Evolutionary conservation across 2,329 filamentous ascomycete species (phyloP).

Genomic region (Erysiphe pulchra): DNA sequence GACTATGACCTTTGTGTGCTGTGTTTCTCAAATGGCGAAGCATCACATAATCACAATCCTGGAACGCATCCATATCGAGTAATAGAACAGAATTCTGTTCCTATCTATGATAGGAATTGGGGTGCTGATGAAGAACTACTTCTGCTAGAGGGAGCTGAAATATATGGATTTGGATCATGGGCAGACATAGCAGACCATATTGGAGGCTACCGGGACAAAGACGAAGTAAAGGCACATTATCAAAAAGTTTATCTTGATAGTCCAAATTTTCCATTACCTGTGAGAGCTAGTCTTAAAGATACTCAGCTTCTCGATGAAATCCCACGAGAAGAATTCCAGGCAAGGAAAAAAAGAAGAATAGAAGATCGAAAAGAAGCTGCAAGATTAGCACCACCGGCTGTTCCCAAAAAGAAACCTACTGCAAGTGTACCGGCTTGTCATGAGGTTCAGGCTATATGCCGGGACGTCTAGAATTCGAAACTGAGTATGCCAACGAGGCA

Average conservation of each 20-base stretch:
- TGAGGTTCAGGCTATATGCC: conserved; percentile 97
- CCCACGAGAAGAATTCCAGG: conserved; percentile 77
- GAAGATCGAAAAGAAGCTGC: conserved; percentile 73
- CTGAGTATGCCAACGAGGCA: conserved; percentile 89
- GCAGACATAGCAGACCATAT: conserved; percentile 96
- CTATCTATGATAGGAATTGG: conserved; percentile 87
- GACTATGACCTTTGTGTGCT: conserved; percentile 95
- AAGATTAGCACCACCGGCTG: conserved; percentile 58
- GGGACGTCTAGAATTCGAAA: conserved; percentile 88
- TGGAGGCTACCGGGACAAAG: conserved; percentile 77
- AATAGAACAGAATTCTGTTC: conserved; percentile 95
- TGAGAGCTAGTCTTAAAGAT: conserved; percentile 62
- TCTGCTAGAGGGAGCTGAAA: conserved; percentile 78
- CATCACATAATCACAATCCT: conserved; percentile 65
- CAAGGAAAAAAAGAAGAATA: conserved; percentile 76
- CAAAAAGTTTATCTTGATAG: conserved; percentile 69
- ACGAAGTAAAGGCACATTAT: conserved; percentile 91
- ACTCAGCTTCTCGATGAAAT: conserved; percentile 54
- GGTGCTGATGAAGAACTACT: conserved; percentile 93
- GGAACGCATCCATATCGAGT: conserved; percentile 71
- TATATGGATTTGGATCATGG: conserved; percentile 91
- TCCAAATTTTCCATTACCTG: conserved; percentile 59
- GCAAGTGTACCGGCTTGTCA: conserved; percentile 89
- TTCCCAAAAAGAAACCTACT: conserved; percentile 86
- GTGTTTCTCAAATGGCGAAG: conserved; percentile 67